Base-by-base conservation (phyloP, 495 filamentous ascomycete genomes). In the Friedmanniomyces simplex region DNA sequence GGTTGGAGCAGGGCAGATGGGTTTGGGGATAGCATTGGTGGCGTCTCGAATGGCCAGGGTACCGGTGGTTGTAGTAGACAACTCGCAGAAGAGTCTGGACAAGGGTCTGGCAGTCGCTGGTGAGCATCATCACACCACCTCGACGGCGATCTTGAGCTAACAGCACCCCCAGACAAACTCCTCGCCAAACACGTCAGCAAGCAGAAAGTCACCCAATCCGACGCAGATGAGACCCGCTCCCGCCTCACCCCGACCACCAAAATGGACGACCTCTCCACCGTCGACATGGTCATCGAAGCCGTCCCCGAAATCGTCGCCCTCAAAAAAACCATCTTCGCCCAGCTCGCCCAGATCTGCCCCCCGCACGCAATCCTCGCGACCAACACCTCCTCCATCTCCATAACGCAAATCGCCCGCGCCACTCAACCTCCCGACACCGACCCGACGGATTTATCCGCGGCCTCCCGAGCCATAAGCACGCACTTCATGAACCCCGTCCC, bases 401-500 rank as follows among this genome's bases (percentile, higher is more conserved):
- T 99, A 70, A 99, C 93, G 50, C 88, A 84, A 69, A 95, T 99
- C 63, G 93, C 93, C 30, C 93, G 94, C 37, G 81, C 93, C 14
- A 86, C 83, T 10, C 28, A 32, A 32, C 28, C 28, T 10, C 28
- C 28, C 2, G 71, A 77, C 0, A 71, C 72, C 50, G 80, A 91
- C 66, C 84, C 89, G 0, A 90, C 70, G 10, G 86, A 95, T 69
- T 82, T 86, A 30, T 83, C 86, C 52, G 86, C 86, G 28, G 82
- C 89, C 47, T 89, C 89, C 26, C 83, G 94, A 41, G 93, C 97
- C 1, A 82, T 99, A 49, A 87, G 87, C 51, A 97, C 94, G 48
- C 93, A 99, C 71, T 99, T 99, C 74, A 99, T 99, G 93, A 99
- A 99, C 76, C 93, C 93, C 0, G 93, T 99, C 0, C 94, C 93